Evolutionary conservation across 78 protist genomes (phyloP).

Genomic region (Dictyostelium firmibasis): DNA sequence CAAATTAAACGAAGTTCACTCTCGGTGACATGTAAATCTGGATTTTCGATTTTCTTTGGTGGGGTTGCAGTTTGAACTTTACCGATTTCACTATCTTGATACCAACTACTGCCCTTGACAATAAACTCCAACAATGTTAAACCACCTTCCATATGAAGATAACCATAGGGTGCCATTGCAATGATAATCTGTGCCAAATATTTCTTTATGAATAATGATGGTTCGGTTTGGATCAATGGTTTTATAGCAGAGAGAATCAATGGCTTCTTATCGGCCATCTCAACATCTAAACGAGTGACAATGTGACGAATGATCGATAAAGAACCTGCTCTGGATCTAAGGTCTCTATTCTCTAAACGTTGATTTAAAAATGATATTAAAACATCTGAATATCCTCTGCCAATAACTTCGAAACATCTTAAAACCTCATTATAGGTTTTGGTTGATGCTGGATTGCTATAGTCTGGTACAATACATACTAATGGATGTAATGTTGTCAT

Average conservation of each 20-base stretch:
- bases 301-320: slow-evolving; percentile 71
- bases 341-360: slow-evolving; percentile 34
- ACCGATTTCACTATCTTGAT: slow-evolving; percentile 62
- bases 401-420: slow-evolving; percentile 85
- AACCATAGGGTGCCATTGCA: slow-evolving; percentile 81
- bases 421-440: slow-evolving; percentile 82
- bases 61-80: not conserved
- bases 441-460: slow-evolving; percentile 36
- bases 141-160: slow-evolving; percentile 83
- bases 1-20: slow-evolving; percentile 67
- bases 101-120: slow-evolving; percentile 49
- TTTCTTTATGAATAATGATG: slow-evolving; percentile 53
- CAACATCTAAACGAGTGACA: slow-evolving; percentile 55
- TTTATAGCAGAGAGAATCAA: slow-evolving; percentile 81
- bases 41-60: not conserved
- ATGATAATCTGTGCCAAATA: slow-evolving; percentile 72
- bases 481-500: slow-evolving; percentile 57
- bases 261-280: slow-evolving; percentile 66
- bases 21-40: slow-evolving; percentile 39
- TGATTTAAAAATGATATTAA: slow-evolving; percentile 64
- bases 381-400: slow-evolving; percentile 78
- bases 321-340: slow-evolving; percentile 48
- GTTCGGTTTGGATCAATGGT: slow-evolving; percentile 73
- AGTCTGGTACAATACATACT: slow-evolving; percentile 56
- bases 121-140: slow-evolving; percentile 64